Base-by-base conservation (phyloP, 352 stramenopile genomes). In the Phytophthora fragariae region DNA sequence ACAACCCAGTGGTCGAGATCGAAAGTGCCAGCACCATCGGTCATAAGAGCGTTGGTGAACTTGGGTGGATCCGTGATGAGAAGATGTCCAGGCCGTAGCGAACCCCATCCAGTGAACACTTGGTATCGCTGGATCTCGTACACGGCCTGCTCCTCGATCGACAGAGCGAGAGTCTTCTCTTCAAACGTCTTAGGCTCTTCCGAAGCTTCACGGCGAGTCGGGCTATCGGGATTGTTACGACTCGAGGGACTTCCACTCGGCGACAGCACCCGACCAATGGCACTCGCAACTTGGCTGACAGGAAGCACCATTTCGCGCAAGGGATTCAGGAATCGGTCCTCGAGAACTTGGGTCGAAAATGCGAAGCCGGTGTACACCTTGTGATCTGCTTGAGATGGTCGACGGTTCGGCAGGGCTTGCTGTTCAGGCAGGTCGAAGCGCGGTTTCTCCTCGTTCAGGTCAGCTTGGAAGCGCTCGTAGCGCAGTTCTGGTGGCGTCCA, bases 41-140 rank as follows among this genome's bases (percentile, higher is more conserved):
- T 89, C 86, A 95, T 92, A 8, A 85, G 73, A 4, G 85, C 84
- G 41, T 95, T 94, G 9, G 86, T 93, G 73, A 92, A 95, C 39
- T 81, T 84, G 5, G 86, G 86, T 12, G 89, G 88, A 61, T 96
- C 89, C 17, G 77, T 88, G 50, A 93, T 84, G 53, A 94, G 89
- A 61, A 96, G 76, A 37, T 93, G 88, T 1, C 88, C 88, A n/a
- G 85, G 88, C 19, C 89, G 72, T 39, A 85, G 83, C 19, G 88
- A 94, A 17, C 89, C 89, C 89, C 89, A 96, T 35, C 88, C 90
- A 7, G 83, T 79, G 62, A 96, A 96, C 17, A 96, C 85, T 73
- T 96, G 88, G 80, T 80, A 95, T 5, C 90, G 88, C 69, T 96
- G 88, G 69, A 95, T 91, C 72, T 96, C 85, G 60, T 92, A 95